Conservation (phyloP, 768 basidiomycete species). For the Polyporus arcularius region DNA sequence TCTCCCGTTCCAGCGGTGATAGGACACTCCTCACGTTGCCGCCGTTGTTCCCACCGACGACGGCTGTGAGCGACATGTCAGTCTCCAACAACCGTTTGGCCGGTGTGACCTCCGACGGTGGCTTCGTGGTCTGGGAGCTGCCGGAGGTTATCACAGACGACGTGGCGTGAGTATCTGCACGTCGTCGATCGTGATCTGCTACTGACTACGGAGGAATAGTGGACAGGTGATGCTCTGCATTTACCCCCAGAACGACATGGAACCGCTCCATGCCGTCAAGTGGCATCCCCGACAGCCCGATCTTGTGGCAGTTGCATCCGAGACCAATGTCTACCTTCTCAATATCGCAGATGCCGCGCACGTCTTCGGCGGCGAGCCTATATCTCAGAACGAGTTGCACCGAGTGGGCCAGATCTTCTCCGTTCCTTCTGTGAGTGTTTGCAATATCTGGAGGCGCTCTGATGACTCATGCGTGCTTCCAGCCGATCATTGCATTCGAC, state of each 20-base stretch:
- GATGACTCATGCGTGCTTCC: conserved; percentile 1
- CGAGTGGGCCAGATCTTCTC: conserved; percentile 69
- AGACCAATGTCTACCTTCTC: conserved; percentile 72
- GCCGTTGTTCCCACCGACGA: conserved; percentile 54
- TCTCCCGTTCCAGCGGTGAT: conserved; percentile 86
- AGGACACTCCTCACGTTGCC: conserved; percentile 81
- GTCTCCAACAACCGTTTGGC: conserved; percentile 81
- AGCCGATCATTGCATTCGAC: conserved; percentile 84
- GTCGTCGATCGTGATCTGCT: not conserved
- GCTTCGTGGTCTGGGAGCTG: conserved; percentile 87
- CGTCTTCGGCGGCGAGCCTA: conserved; percentile 61
- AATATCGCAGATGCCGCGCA: conserved; percentile 67
- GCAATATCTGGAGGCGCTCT: not conserved
- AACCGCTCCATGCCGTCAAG: conserved; percentile 78
- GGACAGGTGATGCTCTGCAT: conserved; percentile 72
- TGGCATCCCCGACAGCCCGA: conserved; percentile 87
- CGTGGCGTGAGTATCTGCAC: conserved; percentile 62
- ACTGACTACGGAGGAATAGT: conserved; percentile 35
- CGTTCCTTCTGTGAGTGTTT: conserved; percentile 62
- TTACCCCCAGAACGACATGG: conserved; percentile 55
- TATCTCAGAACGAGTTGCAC: conserved; percentile 68
- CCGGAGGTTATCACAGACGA: conserved; percentile 85
- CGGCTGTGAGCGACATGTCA: conserved; percentile 83
- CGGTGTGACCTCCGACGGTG: conserved; percentile 85
- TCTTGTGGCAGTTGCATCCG: conserved; percentile 81